Percentiles rank a stretch among this genome's conserved stretches.
These are phyloP conservation scores for Pythium aphanidermatum DNA, from an alignment of 352 stramenopile species.

Conservation along the genomic window DNA sequence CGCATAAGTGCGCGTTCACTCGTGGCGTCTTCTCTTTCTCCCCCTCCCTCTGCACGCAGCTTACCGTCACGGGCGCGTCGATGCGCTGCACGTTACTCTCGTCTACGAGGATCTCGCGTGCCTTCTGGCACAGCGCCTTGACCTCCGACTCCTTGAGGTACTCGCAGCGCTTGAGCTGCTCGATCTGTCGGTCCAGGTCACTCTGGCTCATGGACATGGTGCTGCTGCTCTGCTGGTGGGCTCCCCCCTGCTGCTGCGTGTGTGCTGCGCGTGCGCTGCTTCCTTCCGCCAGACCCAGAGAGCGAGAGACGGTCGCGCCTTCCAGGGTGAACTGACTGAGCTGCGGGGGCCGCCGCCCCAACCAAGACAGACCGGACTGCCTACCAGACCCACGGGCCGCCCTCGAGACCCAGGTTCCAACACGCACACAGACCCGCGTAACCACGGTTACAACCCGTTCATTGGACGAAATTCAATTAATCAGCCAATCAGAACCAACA, in stretches of 20 bases:
- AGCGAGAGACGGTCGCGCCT: slow-evolving; percentile 5
- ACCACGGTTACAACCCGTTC: neutral
- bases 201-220: slow-evolving; percentile 77
- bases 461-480: neutral
- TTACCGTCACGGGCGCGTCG: slow-evolving; percentile 97
- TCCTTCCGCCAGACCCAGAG: neutral
- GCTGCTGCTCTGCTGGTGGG: neutral
- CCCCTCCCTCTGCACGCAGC: slow-evolving; percentile 16
- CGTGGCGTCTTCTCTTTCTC: too few relatives aligned
- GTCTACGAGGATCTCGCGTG: slow-evolving; percentile 98
- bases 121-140: slow-evolving; percentile 96
- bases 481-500: slow-evolving; percentile 2
- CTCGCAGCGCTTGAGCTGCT: slow-evolving; percentile 94
- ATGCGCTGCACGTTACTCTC: slow-evolving; percentile 99
- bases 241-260: too few relatives aligned
- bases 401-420: neutral
- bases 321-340: slow-evolving; percentile 6
- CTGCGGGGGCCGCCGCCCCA: too few relatives aligned
- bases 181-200: slow-evolving; percentile 83
- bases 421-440: neutral
- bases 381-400: slow-evolving; percentile 8
- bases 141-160: slow-evolving; percentile 98
- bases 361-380: slow-evolving; percentile 13
- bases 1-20: slow-evolving; percentile 8
- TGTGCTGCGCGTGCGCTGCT: neutral